Conservation (phyloP, 2,329 filamentous ascomycete genomes). For the Pseudocercospora fuligena region DNA sequence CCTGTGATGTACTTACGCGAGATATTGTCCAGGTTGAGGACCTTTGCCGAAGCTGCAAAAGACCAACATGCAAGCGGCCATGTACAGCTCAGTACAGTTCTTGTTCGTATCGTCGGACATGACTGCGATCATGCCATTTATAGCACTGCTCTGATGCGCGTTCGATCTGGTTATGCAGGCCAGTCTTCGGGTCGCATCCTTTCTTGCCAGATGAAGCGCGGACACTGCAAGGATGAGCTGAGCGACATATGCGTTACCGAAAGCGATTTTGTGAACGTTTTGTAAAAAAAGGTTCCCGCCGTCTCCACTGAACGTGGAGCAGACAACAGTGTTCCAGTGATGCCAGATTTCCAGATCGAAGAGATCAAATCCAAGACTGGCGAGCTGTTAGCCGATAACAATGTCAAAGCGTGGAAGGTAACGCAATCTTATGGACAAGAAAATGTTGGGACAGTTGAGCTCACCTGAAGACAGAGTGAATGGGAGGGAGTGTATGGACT, state of each 20-base stretch:
- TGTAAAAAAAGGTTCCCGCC: slow-evolving; percentile 16
- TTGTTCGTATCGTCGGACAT: slow-evolving; percentile 7
- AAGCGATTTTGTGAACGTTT: slow-evolving; percentile 21
- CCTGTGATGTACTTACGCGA: slow-evolving; percentile 9
- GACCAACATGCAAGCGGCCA: slow-evolving; percentile 24
- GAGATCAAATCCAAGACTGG: slow-evolving; percentile 18
- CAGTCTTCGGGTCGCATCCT: slow-evolving; percentile 5
- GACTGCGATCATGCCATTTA: slow-evolving; percentile 25
- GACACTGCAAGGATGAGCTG: slow-evolving; percentile 29
- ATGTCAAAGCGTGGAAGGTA: background rate
- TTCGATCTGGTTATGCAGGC: slow-evolving; percentile 16
- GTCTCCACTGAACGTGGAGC: slow-evolving; percentile 21
- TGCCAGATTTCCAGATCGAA: slow-evolving; percentile 30
- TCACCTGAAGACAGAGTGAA: background rate
- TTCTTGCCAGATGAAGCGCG: slow-evolving; percentile 28
- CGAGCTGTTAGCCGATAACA: background rate
- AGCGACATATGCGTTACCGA: slow-evolving; percentile 26
- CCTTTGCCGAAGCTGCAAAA: slow-evolving; percentile 28
- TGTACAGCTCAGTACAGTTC: slow-evolving; percentile 19
- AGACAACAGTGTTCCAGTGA: slow-evolving; percentile 24
- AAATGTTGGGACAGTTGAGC: background rate
- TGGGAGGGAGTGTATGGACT: background rate
- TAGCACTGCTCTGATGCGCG: slow-evolving; percentile 23
- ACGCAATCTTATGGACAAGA: background rate
- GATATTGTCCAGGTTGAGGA: slow-evolving; percentile 28